A percentile compares a stretch with the other conserved stretches of the same genome.
phyloP scores from a whole-genome alignment of 176 grass and related monocot genomes.

The Juncus inflexus region DNA sequence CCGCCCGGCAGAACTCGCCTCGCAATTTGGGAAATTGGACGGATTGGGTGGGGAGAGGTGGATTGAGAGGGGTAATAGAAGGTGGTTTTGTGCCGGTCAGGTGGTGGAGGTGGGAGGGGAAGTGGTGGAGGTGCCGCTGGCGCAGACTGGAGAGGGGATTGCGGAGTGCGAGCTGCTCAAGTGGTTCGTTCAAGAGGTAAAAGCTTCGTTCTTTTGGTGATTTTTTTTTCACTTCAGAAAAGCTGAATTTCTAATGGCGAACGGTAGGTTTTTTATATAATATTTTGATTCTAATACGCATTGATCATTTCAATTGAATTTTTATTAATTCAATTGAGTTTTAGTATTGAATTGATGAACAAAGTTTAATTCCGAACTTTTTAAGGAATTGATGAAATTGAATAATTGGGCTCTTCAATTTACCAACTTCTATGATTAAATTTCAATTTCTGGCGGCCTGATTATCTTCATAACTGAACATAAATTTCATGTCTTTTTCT shows the following conservation, averaged over 20 bases:
- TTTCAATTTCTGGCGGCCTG: background rate
- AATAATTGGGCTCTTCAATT: background rate
- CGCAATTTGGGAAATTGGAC: background rate
- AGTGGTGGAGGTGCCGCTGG: constrained; percentile 76
- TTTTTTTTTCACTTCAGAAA: background rate
- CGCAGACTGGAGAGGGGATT: constrained; percentile 94
- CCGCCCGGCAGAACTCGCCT: constrained; percentile 4
- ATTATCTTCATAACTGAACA: constrained; percentile 2
- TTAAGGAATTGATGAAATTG: no score
- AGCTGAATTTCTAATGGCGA: background rate
- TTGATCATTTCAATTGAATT: no score
- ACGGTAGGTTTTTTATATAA: background rate
- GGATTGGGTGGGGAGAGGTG: background rate
- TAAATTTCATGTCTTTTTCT: background rate
- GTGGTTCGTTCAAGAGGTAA: constrained; percentile 80
- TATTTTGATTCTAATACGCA: background rate
- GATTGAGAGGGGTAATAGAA: background rate
- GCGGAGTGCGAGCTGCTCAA: constrained; percentile 91
- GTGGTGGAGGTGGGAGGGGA: constrained; percentile 18
- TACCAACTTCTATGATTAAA: background rate
- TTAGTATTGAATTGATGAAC: no score
- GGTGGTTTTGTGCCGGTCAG: constrained; percentile 35
- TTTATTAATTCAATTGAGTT: no score
- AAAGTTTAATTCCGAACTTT: no score
- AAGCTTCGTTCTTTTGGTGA: background rate